A percentile compares a stretch with the other conserved stretches of the same genome.
phyloP scores from a whole-genome alignment of 345 rosid genomes.

The Rhizophora mangle region DNA sequence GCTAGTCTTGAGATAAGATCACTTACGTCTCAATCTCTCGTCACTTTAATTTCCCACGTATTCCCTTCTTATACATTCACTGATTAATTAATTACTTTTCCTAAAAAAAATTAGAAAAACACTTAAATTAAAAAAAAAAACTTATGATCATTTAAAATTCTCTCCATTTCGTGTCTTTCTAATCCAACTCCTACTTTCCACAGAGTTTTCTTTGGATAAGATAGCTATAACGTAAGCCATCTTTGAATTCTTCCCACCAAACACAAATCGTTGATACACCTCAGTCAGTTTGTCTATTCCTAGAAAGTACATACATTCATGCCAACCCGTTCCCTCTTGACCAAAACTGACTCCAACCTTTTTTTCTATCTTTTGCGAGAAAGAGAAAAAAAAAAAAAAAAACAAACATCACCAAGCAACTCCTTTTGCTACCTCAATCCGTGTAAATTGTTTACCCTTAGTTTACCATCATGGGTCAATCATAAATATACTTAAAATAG shows the following conservation, averaged over 20 bases:
- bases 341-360: not conserved
- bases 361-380: not conserved
- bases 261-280: not conserved
- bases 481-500: no score
- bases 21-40: conserved; percentile 13
- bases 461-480: no score
- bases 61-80: conserved; percentile 33
- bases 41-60: conserved; percentile 25
- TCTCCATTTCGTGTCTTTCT: no score
- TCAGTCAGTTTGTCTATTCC: not conserved
- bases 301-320: not conserved
- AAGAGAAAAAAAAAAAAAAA: no score
- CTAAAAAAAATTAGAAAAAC: no score
- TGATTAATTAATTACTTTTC: not conserved
- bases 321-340: not conserved
- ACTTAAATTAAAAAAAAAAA: no score
- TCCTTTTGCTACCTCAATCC: no score
- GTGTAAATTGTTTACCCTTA: no score
- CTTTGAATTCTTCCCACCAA: not conserved
- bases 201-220: not conserved
- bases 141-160: no score
- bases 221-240: not conserved
- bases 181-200: not conserved
- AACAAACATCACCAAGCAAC: no score
- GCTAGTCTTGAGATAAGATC: conserved; percentile 23